A percentile compares a stretch with the other conserved stretches of the same genome.
phyloP scores from a whole-genome alignment of 768 basidiomycete genomes.

The Peribolospora baueri region DNA sequence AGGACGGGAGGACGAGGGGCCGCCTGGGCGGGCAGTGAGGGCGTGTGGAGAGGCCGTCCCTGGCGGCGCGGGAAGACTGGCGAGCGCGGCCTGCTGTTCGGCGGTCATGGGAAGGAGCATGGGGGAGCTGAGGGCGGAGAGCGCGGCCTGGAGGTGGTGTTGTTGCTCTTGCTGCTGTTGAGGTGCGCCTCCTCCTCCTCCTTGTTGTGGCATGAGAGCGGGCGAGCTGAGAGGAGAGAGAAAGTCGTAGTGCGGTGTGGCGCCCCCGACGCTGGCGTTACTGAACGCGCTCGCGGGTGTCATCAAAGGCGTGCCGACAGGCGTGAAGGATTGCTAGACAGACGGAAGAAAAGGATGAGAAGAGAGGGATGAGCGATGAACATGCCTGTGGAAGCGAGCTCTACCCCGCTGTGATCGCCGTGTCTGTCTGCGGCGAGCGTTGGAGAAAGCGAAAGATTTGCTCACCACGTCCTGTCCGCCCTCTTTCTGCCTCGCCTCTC shows the following conservation, averaged over 20 bases:
- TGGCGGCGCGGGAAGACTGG: neutral
- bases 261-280: slow-evolving; percentile 1
- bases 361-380: no score
- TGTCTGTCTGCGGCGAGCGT: no score
- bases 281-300: slow-evolving; percentile 15
- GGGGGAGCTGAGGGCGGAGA: neutral
- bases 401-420: no score
- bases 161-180: neutral
- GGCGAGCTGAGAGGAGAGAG: slow-evolving; percentile 13
- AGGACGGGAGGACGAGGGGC: neutral
- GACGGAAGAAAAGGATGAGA: no score
- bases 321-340: slow-evolving; percentile 12
- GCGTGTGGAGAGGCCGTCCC: neutral
- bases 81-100: neutral
- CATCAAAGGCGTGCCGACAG: slow-evolving; percentile 22
- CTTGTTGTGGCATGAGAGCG: slow-evolving; percentile 9
- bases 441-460: no score
- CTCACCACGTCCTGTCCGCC: no score
- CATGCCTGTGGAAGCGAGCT: no score
- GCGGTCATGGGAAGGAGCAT: neutral
- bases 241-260: slow-evolving; percentile 8
- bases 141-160: neutral
- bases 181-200: neutral
- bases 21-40: neutral
- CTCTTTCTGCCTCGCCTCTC: no score